These are phyloP conservation scores for Tritrichomonas musculus DNA, from an alignment of 208 protist genomes.

Conservation along the genomic window DNA sequence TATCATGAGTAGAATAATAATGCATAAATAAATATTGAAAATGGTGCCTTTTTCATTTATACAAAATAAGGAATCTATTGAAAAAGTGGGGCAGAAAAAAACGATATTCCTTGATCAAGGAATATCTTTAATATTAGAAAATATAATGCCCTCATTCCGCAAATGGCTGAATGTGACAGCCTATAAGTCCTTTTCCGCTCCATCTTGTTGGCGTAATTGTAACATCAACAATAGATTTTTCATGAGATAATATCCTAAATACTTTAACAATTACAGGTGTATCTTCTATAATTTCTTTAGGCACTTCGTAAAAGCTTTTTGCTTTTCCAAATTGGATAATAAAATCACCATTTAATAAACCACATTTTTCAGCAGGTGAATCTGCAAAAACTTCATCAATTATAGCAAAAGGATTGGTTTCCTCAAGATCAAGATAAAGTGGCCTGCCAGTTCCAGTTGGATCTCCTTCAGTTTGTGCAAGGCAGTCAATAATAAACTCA, in stretches of 20 bases:
- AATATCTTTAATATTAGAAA: too few relatives aligned
- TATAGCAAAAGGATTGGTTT: not conserved
- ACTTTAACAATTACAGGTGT: not conserved
- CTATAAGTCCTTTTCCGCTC: not conserved
- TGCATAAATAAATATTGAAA: too few relatives aligned
- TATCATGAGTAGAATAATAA: too few relatives aligned
- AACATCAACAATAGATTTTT: too few relatives aligned
- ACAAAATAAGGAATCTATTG: too few relatives aligned
- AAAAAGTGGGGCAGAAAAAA: too few relatives aligned
- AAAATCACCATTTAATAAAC: not conserved
- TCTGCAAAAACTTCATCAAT: not conserved
- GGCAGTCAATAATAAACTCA: not conserved
- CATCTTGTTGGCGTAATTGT: not conserved
- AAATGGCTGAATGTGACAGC: not conserved
- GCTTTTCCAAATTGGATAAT: not conserved
- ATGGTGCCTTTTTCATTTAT: too few relatives aligned
- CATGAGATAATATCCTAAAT: not conserved
- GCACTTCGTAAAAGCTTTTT: not conserved
- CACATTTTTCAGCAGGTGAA: not conserved
- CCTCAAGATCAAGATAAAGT: not conserved
- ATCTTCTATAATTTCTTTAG: not conserved
- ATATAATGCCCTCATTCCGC: too few relatives aligned
- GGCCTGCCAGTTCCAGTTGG: not conserved
- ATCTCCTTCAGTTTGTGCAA: not conserved
- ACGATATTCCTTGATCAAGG: too few relatives aligned